These are phyloP conservation scores for Mallotus nudiflorus DNA, from an alignment of 345 rosid genomes.

Conservation along the genomic window DNA sequence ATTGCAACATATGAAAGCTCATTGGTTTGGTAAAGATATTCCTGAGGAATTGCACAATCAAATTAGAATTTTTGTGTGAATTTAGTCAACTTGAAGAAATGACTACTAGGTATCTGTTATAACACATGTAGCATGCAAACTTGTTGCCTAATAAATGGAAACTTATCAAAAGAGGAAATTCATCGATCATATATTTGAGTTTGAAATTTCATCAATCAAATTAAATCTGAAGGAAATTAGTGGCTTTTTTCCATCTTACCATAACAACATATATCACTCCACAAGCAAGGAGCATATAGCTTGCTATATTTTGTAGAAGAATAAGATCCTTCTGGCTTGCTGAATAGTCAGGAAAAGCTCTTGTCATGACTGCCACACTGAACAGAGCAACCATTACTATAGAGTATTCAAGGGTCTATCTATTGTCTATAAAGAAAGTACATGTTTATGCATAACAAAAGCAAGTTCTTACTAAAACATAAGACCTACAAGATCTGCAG, in stretches of 20 bases:
- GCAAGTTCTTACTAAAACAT: conserved; percentile 15
- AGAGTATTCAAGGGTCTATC: neutral
- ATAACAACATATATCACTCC: conserved; percentile 71
- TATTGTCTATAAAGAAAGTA: neutral
- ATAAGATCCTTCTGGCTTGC: conserved; percentile 46
- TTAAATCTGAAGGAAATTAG: neutral
- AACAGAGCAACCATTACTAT: conserved; percentile 14
- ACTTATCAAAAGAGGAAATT: neutral
- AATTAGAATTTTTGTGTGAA: neutral
- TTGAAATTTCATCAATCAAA: neutral
- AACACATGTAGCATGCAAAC: neutral
- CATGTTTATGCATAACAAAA: no score
- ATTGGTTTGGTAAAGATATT: neutral
- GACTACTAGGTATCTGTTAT: neutral
- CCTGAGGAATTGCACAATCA: neutral
- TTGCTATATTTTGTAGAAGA: conserved; percentile 76
- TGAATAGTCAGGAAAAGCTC: conserved; percentile 79
- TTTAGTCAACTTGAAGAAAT: neutral
- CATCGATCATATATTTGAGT: neutral
- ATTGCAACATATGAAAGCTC: neutral
- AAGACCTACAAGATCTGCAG: conserved; percentile 94
- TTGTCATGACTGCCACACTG: conserved; percentile 97
- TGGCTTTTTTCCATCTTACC: conserved; percentile 38
- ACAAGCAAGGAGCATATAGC: conserved; percentile 89
- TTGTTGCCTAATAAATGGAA: neutral